These are phyloP conservation scores for Globisporangium splendens DNA, from an alignment of 352 stramenopile species.

Conservation along the genomic window DNA sequence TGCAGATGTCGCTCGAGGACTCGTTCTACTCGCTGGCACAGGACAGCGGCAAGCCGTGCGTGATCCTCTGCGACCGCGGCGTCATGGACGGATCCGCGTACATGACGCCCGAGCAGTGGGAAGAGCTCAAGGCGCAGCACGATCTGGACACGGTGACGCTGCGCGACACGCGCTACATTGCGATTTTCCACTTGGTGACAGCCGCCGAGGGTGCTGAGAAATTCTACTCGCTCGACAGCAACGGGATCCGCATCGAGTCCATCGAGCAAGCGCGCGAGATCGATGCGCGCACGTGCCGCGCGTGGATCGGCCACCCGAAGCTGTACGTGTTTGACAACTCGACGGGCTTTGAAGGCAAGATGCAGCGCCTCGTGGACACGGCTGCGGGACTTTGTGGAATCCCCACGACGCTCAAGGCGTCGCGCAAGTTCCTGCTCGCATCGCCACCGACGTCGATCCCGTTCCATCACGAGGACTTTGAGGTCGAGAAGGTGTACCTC, in stretches of 20 bases:
- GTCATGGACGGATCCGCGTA: slow-evolving; percentile 96
- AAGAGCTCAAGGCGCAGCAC: slow-evolving; percentile 76
- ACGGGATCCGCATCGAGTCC: slow-evolving; percentile 93
- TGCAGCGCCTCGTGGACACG: slow-evolving; percentile 84
- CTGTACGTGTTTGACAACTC: slow-evolving; percentile 85
- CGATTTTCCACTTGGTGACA: slow-evolving; percentile 87
- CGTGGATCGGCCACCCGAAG: slow-evolving; percentile 84
- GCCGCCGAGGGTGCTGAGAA: slow-evolving; percentile 92
- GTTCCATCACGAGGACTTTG: slow-evolving; percentile 83
- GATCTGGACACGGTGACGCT: slow-evolving; percentile 84
- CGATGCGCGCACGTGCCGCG: slow-evolving; percentile 75
- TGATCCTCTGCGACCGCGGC: slow-evolving; percentile 95
- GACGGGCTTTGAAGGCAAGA: slow-evolving; percentile 83
- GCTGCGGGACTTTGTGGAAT: slow-evolving; percentile 68
- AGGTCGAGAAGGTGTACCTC: slow-evolving; percentile 85
- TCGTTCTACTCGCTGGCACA: slow-evolving; percentile 81
- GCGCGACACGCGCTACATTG: slow-evolving; percentile 86
- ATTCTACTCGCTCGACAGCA: slow-evolving; percentile 97
- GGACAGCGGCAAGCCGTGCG: slow-evolving; percentile 77
- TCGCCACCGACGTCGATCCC: slow-evolving; percentile 48
- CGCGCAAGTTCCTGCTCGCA: slow-evolving; percentile 67
- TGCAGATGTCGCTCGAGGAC: slow-evolving; percentile 83
- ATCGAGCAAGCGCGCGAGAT: slow-evolving; percentile 88
- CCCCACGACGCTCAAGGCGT: slow-evolving; percentile 73
- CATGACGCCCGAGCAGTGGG: slow-evolving; percentile 89